Base-by-base conservation (phyloP, 805 yeast genomes). In the Yarrowia yakushimensis region DNA sequence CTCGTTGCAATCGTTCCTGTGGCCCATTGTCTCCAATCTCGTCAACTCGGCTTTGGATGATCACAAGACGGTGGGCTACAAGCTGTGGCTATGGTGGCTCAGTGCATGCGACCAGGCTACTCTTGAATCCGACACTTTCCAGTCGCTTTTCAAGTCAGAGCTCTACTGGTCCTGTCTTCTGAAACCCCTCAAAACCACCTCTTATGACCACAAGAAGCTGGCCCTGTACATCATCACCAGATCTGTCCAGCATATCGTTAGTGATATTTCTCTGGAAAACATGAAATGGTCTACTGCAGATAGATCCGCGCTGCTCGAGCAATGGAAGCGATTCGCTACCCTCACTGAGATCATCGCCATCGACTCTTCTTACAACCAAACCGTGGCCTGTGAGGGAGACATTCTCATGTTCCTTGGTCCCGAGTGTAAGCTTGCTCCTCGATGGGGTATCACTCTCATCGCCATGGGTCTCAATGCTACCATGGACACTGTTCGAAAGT, bases 341-440 rank as follows among this genome's bases (percentile, higher is more conserved):
- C 73, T 91, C 13, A 87, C 83, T 68, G 97, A 91, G 69, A 87
- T 91, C 50, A 74, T 89, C 27, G 94, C 90, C 1, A 80, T 91
- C 39, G 97, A 91, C 71, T 84, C 97, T 0, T 88, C 97, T 0
- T 74, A 89, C 68, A 91, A 92, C 68, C 97, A 92, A 72, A 84
- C 92, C 0, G 85, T 85, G 67, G 96, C 90, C 12, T 93, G 94
- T 0, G 73, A 81, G 0, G 74, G 74, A 8, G 96, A 89, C 67
- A 81, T 91, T 45, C 70, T 83, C 1, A 74, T 74, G 1, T 71
- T 88, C 13, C 77, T 89, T 23, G 69, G 78, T 0, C 79, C 81
- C 2, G 65, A 72, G 1, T 82, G 88, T 0, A 67, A 74, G 23
- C 80, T 90, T 59, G 85, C 85, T 34, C 78, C 85, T 0, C 78